These are phyloP conservation scores for Ogataea parapolymorpha DNA, from an alignment of 805 yeast species.

Conservation along the genomic window DNA sequence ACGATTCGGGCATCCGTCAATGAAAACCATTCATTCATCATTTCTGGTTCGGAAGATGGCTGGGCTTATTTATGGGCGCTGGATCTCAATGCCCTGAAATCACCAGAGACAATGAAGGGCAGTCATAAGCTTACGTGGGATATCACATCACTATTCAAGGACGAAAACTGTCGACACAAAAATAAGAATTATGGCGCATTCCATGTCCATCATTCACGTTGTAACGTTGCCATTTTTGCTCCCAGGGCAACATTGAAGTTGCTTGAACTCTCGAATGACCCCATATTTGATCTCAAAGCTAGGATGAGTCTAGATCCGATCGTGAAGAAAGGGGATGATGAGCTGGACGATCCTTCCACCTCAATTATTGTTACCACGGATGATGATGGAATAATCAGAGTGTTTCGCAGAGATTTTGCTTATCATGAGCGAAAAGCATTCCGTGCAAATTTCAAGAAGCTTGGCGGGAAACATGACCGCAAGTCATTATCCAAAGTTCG, in stretches of 20 bases:
- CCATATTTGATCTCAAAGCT: conserved; percentile 59
- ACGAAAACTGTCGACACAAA: conserved; percentile 39
- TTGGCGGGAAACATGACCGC: conserved; percentile 6
- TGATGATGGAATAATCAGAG: conserved; percentile 64
- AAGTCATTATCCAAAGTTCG: conserved; percentile 16
- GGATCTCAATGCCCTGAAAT: conserved; percentile 9
- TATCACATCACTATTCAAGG: conserved; percentile 31
- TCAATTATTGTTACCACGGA: conserved; percentile 74
- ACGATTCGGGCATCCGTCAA: conserved; percentile 66
- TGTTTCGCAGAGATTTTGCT: conserved; percentile 79
- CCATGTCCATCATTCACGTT: conserved; percentile 71
- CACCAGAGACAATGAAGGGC: conserved; percentile 7
- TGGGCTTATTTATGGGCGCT: conserved; percentile 81
- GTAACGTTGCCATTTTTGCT: conserved; percentile 76
- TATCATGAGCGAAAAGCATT: conserved; percentile 37
- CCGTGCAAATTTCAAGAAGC: conserved; percentile 14
- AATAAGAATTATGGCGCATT: conserved; percentile 64
- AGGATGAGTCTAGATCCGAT: conserved; percentile 13
- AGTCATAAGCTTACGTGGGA: conserved; percentile 38
- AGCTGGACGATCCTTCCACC: conserved; percentile 35
- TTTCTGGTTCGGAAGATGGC: conserved; percentile 85
- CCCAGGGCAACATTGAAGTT: conserved; percentile 65
- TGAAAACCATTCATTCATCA: conserved; percentile 54
- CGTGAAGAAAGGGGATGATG: conserved; percentile 13
- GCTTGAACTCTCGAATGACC: conserved; percentile 72